phyloP scores from a whole-genome alignment of 1,284 basidiomycete species.

The Irpex sp. region DNA sequence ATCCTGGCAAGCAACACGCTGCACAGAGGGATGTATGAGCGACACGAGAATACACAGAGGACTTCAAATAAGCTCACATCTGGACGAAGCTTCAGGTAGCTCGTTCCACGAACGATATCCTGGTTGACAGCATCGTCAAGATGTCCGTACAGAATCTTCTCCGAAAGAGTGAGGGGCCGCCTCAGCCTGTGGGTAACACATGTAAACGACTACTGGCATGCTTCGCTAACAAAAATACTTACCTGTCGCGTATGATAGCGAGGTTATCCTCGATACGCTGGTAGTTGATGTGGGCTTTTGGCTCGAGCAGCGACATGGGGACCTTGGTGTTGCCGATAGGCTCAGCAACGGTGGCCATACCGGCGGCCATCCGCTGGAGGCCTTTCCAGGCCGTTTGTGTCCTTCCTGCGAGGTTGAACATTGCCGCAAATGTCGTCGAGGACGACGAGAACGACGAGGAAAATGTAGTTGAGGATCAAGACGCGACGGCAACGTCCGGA shows the following conservation, averaged over 20 bases:
- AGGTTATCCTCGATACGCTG: constrained; percentile 97
- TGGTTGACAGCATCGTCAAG: constrained; percentile 91
- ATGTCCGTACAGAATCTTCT: constrained; percentile 99
- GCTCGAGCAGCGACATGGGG: constrained; percentile 87
- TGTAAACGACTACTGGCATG: not conserved
- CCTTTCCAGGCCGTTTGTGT: constrained; percentile 57
- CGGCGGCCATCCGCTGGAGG: constrained; percentile 57
- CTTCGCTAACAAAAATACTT: constrained; percentile 28
- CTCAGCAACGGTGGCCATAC: constrained; percentile 74
- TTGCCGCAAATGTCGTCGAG: constrained; percentile 40
- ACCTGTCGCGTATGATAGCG: constrained; percentile 78
- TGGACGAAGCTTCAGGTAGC: constrained; percentile 94
- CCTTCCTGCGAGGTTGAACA: constrained; percentile 65
- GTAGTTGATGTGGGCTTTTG: constrained; percentile 92
- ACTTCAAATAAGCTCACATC: constrained; percentile 61
- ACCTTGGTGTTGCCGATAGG: constrained; percentile 90
- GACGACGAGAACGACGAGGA: constrained; percentile 27
- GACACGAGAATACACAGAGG: constrained; percentile 2
- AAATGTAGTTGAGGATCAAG: constrained; percentile 16
- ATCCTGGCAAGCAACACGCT: constrained; percentile 99
- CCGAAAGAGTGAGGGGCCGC: constrained; percentile 92
- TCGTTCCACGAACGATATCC: constrained; percentile 84
- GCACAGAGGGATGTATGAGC: constrained; percentile 13
- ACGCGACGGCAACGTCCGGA: constrained; percentile 12
- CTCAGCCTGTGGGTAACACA: constrained; percentile 58